Conservation (phyloP, 179 eudicot genomes). For the Silene noctiflora region DNA sequence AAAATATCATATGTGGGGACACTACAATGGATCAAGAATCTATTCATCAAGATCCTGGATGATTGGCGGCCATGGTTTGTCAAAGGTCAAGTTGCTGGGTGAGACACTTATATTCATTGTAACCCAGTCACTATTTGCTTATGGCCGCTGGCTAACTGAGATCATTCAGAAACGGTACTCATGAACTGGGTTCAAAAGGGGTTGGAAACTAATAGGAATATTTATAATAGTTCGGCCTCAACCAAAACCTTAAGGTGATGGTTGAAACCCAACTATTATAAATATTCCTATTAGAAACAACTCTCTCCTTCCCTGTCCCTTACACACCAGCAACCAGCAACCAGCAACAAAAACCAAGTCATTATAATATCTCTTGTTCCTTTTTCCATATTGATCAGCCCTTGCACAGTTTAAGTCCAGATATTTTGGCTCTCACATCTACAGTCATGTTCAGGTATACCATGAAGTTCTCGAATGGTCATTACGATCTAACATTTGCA, state of each 20-base stretch:
- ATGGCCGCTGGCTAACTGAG: neutral
- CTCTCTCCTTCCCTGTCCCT: neutral
- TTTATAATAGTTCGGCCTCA: too few relatives aligned
- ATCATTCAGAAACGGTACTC: neutral
- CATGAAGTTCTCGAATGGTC: constrained; percentile 19
- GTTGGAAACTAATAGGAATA: too few relatives aligned
- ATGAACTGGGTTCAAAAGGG: neutral
- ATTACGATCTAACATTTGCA: constrained; percentile 23
- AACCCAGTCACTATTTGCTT: neutral
- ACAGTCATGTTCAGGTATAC: constrained; percentile 20
- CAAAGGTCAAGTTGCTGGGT: constrained; percentile 31
- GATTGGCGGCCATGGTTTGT: constrained; percentile 31
- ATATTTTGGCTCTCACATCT: neutral
- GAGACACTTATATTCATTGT: neutral
- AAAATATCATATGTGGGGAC: constrained; percentile 21
- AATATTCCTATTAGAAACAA: too few relatives aligned
- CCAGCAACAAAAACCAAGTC: neutral
- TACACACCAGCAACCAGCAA: neutral
- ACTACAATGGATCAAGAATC: constrained; percentile 22
- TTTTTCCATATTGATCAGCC: neutral
- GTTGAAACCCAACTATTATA: too few relatives aligned
- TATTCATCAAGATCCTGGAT: constrained; percentile 12
- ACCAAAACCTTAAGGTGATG: too few relatives aligned
- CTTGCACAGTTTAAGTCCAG: neutral
- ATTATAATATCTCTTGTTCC: neutral